Percentiles rank a stretch among this genome's conserved stretches.
These are phyloP conservation scores for Populus hybrid DNA, from an alignment of 441 rosid genomes.

Conservation along the genomic window DNA sequence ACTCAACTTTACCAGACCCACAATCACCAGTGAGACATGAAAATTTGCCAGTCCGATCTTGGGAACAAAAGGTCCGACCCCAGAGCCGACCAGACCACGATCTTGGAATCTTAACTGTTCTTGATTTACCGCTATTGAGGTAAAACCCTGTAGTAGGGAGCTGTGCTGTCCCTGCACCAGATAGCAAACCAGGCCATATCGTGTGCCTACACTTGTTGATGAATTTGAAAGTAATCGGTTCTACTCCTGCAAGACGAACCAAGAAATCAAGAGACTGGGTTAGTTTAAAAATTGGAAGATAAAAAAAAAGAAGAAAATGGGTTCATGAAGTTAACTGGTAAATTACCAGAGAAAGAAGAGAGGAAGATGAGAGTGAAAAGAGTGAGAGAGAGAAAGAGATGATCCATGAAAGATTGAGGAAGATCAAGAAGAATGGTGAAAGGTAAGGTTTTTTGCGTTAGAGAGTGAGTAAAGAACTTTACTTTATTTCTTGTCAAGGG, in stretches of 20 bases:
- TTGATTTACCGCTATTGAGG: conserved; percentile 55
- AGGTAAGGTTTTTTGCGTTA: not conserved
- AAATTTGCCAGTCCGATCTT: conserved; percentile 42
- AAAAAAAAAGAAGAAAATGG: not conserved
- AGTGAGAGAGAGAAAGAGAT: conserved; percentile 22
- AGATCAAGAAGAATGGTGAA: not conserved
- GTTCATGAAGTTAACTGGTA: not conserved
- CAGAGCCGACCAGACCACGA: conserved; percentile 80
- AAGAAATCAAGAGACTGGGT: not conserved
- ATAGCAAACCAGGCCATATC: conserved; percentile 84
- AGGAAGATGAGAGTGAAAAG: conserved; percentile 21
- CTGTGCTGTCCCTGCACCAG: conserved; percentile 61
- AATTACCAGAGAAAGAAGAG: conserved; percentile 40
- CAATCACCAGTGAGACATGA: conserved; percentile 67
- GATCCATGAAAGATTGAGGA: conserved; percentile 30
- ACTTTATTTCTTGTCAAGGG: conserved; percentile 20
- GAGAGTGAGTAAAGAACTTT: conserved; percentile 23
- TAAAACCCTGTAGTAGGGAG: conserved; percentile 79
- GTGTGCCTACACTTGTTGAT: conserved; percentile 67
- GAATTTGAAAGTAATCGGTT: conserved; percentile 62
- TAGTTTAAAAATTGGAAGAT: not conserved
- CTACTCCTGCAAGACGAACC: conserved; percentile 33
- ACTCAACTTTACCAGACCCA: conserved; percentile 59
- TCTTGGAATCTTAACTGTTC: conserved; percentile 42
- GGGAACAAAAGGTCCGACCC: conserved; percentile 58